phyloP scores from a whole-genome alignment of 163 green algal species.

The Chlorella variabilis region DNA sequence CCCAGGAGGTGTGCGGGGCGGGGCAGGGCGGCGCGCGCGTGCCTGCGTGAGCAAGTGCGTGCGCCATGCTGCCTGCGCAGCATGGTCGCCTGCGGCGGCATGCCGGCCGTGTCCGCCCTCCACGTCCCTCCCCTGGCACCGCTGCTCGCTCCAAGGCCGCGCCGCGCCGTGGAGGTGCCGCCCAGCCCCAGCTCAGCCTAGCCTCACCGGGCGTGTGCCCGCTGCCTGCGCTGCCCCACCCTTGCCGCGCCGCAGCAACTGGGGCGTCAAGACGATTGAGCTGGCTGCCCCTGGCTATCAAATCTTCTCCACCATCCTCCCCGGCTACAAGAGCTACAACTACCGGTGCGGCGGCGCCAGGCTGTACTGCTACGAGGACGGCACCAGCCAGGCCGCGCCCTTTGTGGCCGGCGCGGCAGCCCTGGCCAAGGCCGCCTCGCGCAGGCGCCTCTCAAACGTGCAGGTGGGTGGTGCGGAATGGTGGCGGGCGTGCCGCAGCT shows the following conservation, averaged over 20 bases:
- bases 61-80: no score
- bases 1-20: not conserved
- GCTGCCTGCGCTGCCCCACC: no score
- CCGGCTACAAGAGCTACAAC: not conserved
- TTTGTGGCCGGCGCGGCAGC: slow-evolving; percentile 27
- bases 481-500: not conserved
- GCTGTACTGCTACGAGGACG: not conserved
- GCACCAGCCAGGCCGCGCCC: slow-evolving; percentile 36
- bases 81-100: no score
- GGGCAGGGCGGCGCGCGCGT: no score
- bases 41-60: no score
- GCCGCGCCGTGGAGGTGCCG: no score
- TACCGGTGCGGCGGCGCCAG: not conserved
- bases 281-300: not conserved
- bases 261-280: not conserved
- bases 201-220: no score
- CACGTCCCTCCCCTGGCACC: no score
- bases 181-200: no score
- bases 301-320: slow-evolving; percentile 17
- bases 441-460: not conserved
- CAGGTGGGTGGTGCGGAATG: not conserved
- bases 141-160: no score
- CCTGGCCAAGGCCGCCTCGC: slow-evolving; percentile 10
- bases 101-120: no score
- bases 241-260: slow-evolving; percentile 22